A percentile compares a stretch with the other conserved stretches of the same genome.
Conservation (phyloP, 1,284 basidiomycete genomes). For the Melampsora abietis-canadensis region DNA sequence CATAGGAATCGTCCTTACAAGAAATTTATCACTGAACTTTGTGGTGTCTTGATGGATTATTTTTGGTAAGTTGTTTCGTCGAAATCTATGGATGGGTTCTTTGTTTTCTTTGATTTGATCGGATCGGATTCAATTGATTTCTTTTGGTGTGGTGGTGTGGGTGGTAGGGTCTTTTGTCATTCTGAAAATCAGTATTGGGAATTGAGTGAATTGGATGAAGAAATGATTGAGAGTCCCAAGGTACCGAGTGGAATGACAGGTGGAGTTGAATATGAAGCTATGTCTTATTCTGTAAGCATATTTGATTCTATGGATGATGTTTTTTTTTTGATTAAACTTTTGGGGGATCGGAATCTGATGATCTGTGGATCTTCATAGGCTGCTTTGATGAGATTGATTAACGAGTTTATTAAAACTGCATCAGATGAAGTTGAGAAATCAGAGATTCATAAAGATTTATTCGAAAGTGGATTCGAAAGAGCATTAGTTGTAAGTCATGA, state of each 20-base stretch:
- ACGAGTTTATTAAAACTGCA: conserved; percentile 68
- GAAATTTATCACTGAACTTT: conserved; percentile 37
- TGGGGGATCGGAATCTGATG: background rate
- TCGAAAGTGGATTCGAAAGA: conserved; percentile 80
- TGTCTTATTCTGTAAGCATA: conserved; percentile 86
- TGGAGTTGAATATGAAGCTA: conserved; percentile 95
- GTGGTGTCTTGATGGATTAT: conserved; percentile 43
- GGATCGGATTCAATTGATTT: no score
- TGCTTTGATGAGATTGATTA: conserved; percentile 75
- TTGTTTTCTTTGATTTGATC: background rate
- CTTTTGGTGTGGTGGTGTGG: no score
- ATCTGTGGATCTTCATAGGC: conserved; percentile 60
- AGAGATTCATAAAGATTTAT: conserved; percentile 75
- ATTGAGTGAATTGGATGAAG: conserved; percentile 73
- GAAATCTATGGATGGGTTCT: no score
- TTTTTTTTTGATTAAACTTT: background rate
- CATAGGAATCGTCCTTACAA: conserved; percentile 37
- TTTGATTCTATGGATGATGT: no score
- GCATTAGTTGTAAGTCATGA: conserved; percentile 64
- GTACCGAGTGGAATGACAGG: conserved; percentile 98
- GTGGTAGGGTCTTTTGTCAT: conserved; percentile 91
- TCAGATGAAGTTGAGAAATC: conserved; percentile 66
- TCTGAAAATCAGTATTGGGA: conserved; percentile 86
- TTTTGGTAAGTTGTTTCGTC: no score
- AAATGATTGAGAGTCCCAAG: conserved; percentile 78